Evolutionary conservation across 129 eudicot species (phyloP), one percentile per base, ranked within the genome.

Genomic region (Saposhnikovia divaricata): DNA sequence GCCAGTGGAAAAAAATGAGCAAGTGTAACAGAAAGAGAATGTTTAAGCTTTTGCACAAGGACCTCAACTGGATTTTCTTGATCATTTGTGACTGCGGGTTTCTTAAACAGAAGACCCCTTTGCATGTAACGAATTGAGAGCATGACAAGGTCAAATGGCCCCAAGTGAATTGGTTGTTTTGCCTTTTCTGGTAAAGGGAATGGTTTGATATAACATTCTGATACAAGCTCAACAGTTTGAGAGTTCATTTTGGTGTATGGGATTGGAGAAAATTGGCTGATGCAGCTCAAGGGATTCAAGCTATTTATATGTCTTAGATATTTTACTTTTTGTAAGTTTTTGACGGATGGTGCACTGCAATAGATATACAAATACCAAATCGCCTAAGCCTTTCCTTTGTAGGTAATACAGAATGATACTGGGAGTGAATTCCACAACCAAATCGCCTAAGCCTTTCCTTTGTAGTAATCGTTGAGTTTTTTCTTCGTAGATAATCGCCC

Each of bases 1-100:
- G 97, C 93, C 14, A 91, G 85, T 1, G 90, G 93, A 81, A 84
- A 85, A 80, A 89, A 91, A 69, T 89, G 88, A n/a, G 75, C 76
- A 13, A 91, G 93, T 31, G 97, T 86, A 38, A 27, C 57, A 28
- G 93, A 78, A 23, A 91, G 91, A 6, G 93, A 77, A 53, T 84
- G 77, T 77, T 86, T 89, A 51, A 91, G 97, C 71, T 82, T 81
- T 4, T 84, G 70, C 48, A 39, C 42, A 39, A 89, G 83, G 46
- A 78, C 42, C 37, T 73, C 19, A 16, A 85, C 45, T 81, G 82
- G 45, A 70, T 84, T 72, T 39, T 80, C 77, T 79, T 80, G 87
- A 43, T 82, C 72, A 25, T 81, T 78, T 27, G 19, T 11, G 0
- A 55, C 72, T 75, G 82, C 73, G 45, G 85, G 88, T 63, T 84